Conservation (phyloP, 2,329 filamentous ascomycete genomes). For the Penicillium sp. region DNA sequence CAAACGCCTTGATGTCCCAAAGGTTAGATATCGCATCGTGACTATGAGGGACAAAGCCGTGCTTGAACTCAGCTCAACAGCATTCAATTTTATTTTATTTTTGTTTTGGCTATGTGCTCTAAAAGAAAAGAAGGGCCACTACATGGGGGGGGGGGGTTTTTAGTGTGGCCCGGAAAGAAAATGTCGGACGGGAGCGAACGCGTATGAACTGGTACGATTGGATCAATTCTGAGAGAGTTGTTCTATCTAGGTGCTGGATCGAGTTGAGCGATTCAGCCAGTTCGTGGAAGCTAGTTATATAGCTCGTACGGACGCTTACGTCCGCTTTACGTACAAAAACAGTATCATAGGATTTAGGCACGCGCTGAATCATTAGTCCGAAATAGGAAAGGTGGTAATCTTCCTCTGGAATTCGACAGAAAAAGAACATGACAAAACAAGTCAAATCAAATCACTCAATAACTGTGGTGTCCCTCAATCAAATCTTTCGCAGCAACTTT, state of each 20-base stretch:
- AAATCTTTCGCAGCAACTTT: constrained; percentile 32
- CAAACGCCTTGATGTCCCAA: too few species aligned
- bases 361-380: not conserved
- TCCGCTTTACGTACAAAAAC: not conserved
- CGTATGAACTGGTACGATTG: constrained; percentile 4
- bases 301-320: not conserved
- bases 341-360: not conserved
- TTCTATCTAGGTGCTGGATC: constrained; percentile 4
- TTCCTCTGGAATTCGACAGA: not conserved
- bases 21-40: too few species aligned
- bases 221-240: not conserved
- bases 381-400: not conserved
- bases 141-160: too few species aligned
- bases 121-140: too few species aligned
- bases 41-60: too few species aligned
- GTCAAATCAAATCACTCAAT: too few species aligned
- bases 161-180: not conserved
- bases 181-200: constrained; percentile 1
- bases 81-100: too few species aligned
- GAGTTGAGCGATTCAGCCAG: constrained; percentile 7
- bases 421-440: too few species aligned
- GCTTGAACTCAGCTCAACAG: too few species aligned
- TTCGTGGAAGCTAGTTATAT: constrained; percentile 2
- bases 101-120: too few species aligned
- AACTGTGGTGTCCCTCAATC: constrained; percentile 11